Evolutionary conservation across 75 land plant species (phyloP).

Genomic region (Pinus taeda): DNA sequence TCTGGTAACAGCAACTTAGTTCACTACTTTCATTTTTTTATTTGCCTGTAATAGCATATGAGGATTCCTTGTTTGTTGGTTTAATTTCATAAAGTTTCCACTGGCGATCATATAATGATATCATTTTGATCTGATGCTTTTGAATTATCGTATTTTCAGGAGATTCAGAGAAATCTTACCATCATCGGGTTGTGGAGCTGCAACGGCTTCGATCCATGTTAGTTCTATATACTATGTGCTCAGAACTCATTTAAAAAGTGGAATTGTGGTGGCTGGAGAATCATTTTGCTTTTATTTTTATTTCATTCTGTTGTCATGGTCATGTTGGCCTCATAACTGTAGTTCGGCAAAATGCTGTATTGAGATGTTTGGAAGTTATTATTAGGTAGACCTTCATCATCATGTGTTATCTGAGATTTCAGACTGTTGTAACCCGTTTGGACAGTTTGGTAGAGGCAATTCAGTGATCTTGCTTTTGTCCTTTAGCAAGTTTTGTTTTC

Average conservation of each 20-base stretch:
- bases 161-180: constrained; percentile 84
- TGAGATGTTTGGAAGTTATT: background rate
- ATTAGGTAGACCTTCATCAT: too few relatives aligned
- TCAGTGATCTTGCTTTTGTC: background rate
- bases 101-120: background rate
- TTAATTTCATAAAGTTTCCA: background rate
- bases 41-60: too few relatives aligned
- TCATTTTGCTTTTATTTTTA: background rate
- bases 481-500: background rate
- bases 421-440: too few relatives aligned
- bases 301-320: background rate
- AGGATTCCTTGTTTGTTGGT: background rate
- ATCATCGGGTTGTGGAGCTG: constrained; percentile 87
- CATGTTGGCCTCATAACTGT: background rate
- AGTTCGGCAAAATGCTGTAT: background rate
- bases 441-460: too few relatives aligned
- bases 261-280: background rate
- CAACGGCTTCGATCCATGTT: constrained; percentile 96
- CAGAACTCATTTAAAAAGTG: background rate
- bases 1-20: too few relatives aligned
- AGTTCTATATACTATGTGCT: constrained; percentile 1
- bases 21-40: too few relatives aligned
- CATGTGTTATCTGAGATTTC: too few relatives aligned
- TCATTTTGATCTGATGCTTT: background rate
- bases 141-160: constrained; percentile 22